These are phyloP conservation scores for Myochromella boudieri DNA, from an alignment of 768 basidiomycete genomes.

Conservation along the genomic window DNA sequence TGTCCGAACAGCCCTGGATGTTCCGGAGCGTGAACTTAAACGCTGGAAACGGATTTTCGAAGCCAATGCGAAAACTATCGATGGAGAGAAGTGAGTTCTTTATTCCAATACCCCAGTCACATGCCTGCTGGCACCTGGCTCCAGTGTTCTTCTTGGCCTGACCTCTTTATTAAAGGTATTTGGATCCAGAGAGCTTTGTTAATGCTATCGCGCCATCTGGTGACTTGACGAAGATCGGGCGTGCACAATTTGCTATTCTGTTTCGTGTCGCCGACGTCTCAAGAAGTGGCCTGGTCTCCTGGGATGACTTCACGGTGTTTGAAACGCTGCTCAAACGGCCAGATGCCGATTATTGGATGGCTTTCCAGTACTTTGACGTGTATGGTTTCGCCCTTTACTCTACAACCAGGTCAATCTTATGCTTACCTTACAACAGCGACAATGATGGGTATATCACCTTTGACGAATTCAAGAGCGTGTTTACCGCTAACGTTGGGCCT, in stretches of 20 bases:
- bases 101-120: slow-evolving; percentile 3
- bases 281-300: slow-evolving; percentile 76
- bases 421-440: slow-evolving; percentile 51
- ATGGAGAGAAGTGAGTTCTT: slow-evolving; percentile 77
- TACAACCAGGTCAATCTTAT: slow-evolving; percentile 8
- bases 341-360: slow-evolving; percentile 96
- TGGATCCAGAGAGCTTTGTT: slow-evolving; percentile 87
- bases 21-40: slow-evolving; percentile 81
- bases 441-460: slow-evolving; percentile 90
- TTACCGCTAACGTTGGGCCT: slow-evolving; percentile 73
- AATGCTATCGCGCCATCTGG: slow-evolving; percentile 90
- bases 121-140: slow-evolving; percentile 11
- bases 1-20: slow-evolving; percentile 66
- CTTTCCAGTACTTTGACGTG: slow-evolving; percentile 96
- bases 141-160: slow-evolving; percentile 10
- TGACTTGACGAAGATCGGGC: slow-evolving; percentile 83
- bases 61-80: slow-evolving; percentile 69
- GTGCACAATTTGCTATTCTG: slow-evolving; percentile 85
- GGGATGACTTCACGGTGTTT: slow-evolving; percentile 96
- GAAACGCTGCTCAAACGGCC: slow-evolving; percentile 91
- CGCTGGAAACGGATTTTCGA: slow-evolving; percentile 92
- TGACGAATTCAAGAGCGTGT: slow-evolving; percentile 93
- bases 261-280: slow-evolving; percentile 86
- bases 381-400: slow-evolving; percentile 36
- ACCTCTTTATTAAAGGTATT: slow-evolving; percentile 53